These are phyloP conservation scores for Astrothelium subdiscretum DNA, from an alignment of 495 filamentous ascomycete genomes.

Conservation along the genomic window DNA sequence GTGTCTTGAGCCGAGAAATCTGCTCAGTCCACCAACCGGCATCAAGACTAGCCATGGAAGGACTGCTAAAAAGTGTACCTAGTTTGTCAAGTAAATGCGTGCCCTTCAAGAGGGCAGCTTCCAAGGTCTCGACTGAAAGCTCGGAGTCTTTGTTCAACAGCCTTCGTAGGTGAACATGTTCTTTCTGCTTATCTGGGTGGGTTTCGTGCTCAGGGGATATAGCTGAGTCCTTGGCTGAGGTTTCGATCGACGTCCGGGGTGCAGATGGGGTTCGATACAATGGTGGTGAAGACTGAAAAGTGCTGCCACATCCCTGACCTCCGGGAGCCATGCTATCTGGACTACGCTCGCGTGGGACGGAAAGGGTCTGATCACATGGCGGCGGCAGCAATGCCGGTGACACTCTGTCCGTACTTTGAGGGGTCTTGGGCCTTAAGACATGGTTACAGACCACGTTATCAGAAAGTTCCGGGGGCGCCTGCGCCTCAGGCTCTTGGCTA, in stretches of 20 bases:
- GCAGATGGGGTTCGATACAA: neutral
- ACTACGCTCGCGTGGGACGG: too few species aligned
- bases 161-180: neutral
- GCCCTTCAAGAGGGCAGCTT: constrained; percentile 30
- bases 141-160: neutral
- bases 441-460: too few species aligned
- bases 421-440: too few species aligned
- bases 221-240: neutral
- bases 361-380: too few species aligned
- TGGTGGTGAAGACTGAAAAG: too few species aligned
- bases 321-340: too few species aligned
- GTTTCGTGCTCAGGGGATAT: neutral
- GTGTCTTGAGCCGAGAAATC: constrained; percentile 31
- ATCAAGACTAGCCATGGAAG: constrained; percentile 15
- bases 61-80: constrained; percentile 14
- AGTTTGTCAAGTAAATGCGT: constrained; percentile 27
- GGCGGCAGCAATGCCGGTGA: too few species aligned
- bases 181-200: neutral
- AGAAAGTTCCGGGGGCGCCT: too few species aligned
- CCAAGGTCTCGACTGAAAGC: constrained; percentile 27
- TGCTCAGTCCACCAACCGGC: constrained; percentile 32
- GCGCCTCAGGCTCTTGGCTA: too few species aligned
- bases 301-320: too few species aligned
- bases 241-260: neutral
- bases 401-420: too few species aligned